phyloP scores from a whole-genome alignment of 805 yeast genomes.

The Kazachstania kunashirensis region DNA sequence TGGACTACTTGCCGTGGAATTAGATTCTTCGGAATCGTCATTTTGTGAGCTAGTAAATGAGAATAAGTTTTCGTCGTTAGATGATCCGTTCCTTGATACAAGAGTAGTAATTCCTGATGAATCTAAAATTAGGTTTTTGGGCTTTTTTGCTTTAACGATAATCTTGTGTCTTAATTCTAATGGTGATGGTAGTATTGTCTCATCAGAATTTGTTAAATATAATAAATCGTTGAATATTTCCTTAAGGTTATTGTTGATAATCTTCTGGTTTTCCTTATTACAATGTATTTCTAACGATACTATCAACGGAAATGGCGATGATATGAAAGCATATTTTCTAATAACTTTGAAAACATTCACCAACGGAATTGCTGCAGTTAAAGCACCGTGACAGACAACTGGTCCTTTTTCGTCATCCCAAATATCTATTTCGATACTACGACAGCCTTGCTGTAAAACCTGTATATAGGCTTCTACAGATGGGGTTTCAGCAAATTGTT shows the following conservation, averaged over 20 bases:
- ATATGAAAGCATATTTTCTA: slow-evolving; percentile 77
- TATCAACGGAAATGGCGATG: slow-evolving; percentile 77
- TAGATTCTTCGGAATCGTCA: slow-evolving; percentile 24
- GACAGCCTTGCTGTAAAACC: slow-evolving; percentile 82
- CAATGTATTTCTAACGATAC: slow-evolving; percentile 83
- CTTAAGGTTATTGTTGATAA: slow-evolving; percentile 43
- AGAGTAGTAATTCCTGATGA: neutral
- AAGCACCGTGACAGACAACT: slow-evolving; percentile 83
- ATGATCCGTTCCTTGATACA: slow-evolving; percentile 5
- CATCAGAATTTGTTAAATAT: slow-evolving; percentile 24
- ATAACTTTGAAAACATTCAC: slow-evolving; percentile 62
- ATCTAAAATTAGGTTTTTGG: slow-evolving; percentile 14
- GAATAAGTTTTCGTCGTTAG: slow-evolving; percentile 14
- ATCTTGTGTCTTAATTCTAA: slow-evolving; percentile 57
- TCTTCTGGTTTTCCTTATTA: slow-evolving; percentile 53
- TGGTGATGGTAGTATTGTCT: slow-evolving; percentile 56
- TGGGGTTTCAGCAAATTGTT: slow-evolving; percentile 79
- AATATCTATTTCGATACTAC: slow-evolving; percentile 89
- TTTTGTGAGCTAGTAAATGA: slow-evolving; percentile 30
- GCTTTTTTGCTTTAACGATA: slow-evolving; percentile 68
- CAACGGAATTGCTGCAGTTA: slow-evolving; percentile 66
- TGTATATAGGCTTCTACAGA: slow-evolving; percentile 84
- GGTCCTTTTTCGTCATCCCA: slow-evolving; percentile 88
- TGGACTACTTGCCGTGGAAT: slow-evolving; percentile 1
- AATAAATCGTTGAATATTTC: slow-evolving; percentile 53